Conservation (phyloP, 768 basidiomycete species). For the Guyanaporus albipodus region DNA sequence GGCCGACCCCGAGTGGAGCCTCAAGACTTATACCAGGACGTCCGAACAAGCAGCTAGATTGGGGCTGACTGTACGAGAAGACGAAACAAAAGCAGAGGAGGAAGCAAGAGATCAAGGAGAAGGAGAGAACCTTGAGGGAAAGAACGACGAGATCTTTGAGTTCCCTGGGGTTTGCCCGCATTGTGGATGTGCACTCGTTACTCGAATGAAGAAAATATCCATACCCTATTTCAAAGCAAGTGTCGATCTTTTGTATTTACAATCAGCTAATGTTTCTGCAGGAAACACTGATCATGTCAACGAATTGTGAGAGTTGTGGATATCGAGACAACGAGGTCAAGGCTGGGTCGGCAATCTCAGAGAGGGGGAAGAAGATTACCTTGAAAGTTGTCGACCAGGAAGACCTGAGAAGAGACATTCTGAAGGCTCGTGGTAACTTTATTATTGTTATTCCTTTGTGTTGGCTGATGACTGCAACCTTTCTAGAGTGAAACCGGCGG, state of each 20-base stretch:
- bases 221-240: conserved; percentile 96
- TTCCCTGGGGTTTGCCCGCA: conserved; percentile 89
- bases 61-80: conserved; percentile 61
- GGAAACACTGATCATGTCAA: conserved; percentile 98
- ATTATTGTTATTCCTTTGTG: background rate
- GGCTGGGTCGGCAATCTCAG: conserved; percentile 85
- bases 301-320: conserved; percentile 92
- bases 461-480: background rate
- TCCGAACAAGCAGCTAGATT: conserved; percentile 75
- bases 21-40: conserved; percentile 77
- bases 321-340: conserved; percentile 99
- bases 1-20: conserved; percentile 90
- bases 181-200: conserved; percentile 79
- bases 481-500: conserved; percentile 88
- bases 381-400: conserved; percentile 90
- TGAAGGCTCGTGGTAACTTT: conserved; percentile 64
- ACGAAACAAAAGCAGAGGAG: conserved; percentile 21
- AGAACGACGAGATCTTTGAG: conserved; percentile 82
- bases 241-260: background rate
- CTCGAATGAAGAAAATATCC: conserved; percentile 92
- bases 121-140: conserved; percentile 29
- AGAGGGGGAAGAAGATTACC: conserved; percentile 79
- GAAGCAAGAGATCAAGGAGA: conserved; percentile 6
- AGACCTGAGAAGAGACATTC: conserved; percentile 87
- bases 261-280: conserved; percentile 26